Evolutionary conservation across 2,329 filamentous ascomycete species (phyloP), one percentile per base, ranked within the genome.

Genomic region (Chaetomiaceae sp.): DNA sequence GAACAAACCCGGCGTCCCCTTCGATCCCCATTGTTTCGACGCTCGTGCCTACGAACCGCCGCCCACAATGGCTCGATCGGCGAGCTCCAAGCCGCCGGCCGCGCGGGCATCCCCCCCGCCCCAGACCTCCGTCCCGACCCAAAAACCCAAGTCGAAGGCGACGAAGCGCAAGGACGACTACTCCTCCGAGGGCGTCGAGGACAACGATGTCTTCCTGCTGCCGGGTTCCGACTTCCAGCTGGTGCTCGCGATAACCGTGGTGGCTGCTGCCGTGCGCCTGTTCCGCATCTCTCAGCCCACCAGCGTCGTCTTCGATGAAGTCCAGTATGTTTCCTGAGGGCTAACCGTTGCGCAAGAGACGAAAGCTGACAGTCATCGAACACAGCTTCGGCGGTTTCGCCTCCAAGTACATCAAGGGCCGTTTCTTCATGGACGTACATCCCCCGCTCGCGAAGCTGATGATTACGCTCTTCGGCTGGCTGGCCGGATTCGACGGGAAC

Each of bases 341-440:
- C 45, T 43, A 4, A 50, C 47, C 51, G 25, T 4, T 43, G 23
- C 25, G 33, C 23, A 25, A 44, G 36, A 37, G 31, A 42, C n/a
- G 57, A 22, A 45, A 15, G 25, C 61, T 61, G 37, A 64, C 64
- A 20, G n/a, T n/a, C n/a, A 20, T 43, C 25, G 33, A 51, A 53
- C 45, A 61, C 66, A 96, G 91, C 74, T 99, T 99, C 71, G 94
- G 94, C 70, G 94, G 94, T 45, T 99, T 99, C 69, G 94, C 94
- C 61, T 90, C 88, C 64, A 99, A 99, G 73, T 99, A 99, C 72
- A 97, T 99, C 80, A 97, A 99, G 79, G 94, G 94, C 67, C 87
- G 81, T 70, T 99, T 99, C 81, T 99, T 99, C 73, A 99, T 99
- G 94, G 94, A 99, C 69, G 94, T 99, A n/a, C 94, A 99, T 69